These are phyloP conservation scores for Fusarium agapanthi DNA, from an alignment of 2,329 filamentous ascomycete species.

Conservation along the genomic window DNA sequence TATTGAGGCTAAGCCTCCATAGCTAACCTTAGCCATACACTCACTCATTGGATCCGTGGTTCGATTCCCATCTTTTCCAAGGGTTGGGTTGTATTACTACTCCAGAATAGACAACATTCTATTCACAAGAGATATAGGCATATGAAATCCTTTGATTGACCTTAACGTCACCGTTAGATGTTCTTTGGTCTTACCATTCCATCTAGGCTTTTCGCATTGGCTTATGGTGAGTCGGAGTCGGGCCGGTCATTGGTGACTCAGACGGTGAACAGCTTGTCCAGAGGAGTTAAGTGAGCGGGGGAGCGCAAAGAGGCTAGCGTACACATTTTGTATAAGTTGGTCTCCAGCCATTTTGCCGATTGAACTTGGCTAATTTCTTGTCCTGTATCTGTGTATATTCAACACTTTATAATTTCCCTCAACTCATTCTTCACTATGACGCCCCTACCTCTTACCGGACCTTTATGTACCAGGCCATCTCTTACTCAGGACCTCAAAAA, in stretches of 20 bases:
- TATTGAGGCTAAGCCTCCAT: background rate
- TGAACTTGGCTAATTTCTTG: background rate
- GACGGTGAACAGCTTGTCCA: background rate
- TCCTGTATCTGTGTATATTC: no score
- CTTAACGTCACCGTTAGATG: accelerated
- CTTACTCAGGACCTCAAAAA: background rate
- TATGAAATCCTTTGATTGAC: accelerated
- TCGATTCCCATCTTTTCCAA: background rate
- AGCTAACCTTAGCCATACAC: background rate
- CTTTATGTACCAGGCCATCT: background rate
- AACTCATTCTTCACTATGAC: background rate
- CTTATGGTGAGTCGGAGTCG: background rate
- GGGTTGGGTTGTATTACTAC: background rate
- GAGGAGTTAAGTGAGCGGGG: background rate
- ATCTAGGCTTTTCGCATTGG: background rate
- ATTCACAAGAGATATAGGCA: background rate
- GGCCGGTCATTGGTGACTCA: no score
- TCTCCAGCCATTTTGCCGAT: no score
- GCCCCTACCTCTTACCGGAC: background rate
- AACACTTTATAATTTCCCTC: no score
- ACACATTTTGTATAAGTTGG: background rate
- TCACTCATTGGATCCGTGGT: background rate
- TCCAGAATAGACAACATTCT: background rate
- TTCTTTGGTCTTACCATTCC: accelerated
- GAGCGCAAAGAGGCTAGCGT: background rate